Base-by-base conservation (phyloP, 1,139 yeast species). In the Magnusiomyces tetraspermus region DNA sequence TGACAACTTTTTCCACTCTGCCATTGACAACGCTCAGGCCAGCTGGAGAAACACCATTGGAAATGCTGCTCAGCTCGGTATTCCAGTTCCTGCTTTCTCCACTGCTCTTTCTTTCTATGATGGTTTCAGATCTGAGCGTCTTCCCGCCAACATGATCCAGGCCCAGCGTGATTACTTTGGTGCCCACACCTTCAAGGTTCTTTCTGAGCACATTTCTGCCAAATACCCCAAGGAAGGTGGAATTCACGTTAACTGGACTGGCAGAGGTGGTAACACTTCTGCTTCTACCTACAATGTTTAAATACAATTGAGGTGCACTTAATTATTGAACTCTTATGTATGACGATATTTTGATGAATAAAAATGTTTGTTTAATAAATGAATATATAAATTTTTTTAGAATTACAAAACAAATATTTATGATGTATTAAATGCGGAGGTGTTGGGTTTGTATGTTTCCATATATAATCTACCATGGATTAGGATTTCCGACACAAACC, bases 161-260 rank as follows among this genome's bases (percentile, higher is more conserved):
- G 97, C 97, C 67, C 98, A 92, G 81, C 88, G 98, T 79, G 98
- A 92, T 74, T 92, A 90, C 87, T 92, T 92, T 68, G 98, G 98
- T 76, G 98, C 98, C 62, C 98, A 92, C 82, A 92, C 98, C 69
- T 92, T 92, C 88, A 81, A 82, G 73, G 95, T 92, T 61, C 78
- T 88, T 70, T 95, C 95, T 65, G 95, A 94, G 74, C 73, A 68
- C 67, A 96, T 87, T 65, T 77, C 80, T 68, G 86, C 76, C 55
- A 74, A 74, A 69, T 79, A 85, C 73, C 90, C 92, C 76, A 81
- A 76, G 65, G 94, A 79, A 67, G 75, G 82, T 65, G 83, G 85
- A 78, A 84, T 90, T 73, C 98, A 92, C 77, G 78, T 90, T 70
- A 90, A 92, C 94, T 92, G 98, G 98, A 92, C 98, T 61, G 98